A percentile compares a stretch with the other conserved stretches of the same genome.
phyloP scores from a whole-genome alignment of 2,329 filamentous ascomycete genomes.

The Cladosporium sp. region DNA sequence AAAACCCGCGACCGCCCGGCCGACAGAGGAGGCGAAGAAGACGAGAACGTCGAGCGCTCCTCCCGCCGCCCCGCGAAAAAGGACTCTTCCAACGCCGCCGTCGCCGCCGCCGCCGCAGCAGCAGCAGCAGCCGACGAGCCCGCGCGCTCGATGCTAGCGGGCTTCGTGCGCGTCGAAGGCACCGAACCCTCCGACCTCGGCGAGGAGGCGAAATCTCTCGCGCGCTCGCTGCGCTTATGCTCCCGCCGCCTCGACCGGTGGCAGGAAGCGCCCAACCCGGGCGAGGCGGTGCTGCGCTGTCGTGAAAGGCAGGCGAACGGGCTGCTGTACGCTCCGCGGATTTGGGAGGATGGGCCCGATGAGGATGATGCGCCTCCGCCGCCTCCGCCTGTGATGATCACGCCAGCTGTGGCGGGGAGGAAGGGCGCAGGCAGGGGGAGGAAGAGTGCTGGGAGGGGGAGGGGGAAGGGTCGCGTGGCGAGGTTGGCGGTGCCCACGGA shows the following conservation, averaged over 20 bases:
- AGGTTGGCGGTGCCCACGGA: slow-evolving; percentile 5
- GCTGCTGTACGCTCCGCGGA: background rate
- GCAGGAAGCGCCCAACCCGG: slow-evolving; percentile 44
- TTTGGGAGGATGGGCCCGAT: background rate
- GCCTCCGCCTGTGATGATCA: background rate
- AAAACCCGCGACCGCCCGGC: slow-evolving; percentile 21
- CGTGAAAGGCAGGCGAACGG: slow-evolving; percentile 17
- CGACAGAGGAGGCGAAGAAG: slow-evolving; percentile 37
- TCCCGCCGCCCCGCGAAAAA: no score
- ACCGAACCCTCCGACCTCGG: slow-evolving; percentile 68
- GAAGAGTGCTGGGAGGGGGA: background rate
- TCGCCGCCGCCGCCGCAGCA: no score
- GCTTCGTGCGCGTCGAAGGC: slow-evolving; percentile 57
- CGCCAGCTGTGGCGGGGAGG: background rate
- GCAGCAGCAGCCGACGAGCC: slow-evolving; percentile 19
- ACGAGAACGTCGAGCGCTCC: no score
- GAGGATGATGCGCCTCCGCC: slow-evolving; percentile 5
- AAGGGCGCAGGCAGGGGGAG: no score
- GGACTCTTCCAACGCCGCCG: no score
- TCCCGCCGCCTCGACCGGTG: slow-evolving; percentile 66
- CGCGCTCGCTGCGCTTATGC: slow-evolving; percentile 61
- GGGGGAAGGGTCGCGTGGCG: slow-evolving; percentile 15
- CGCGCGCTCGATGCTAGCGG: slow-evolving; percentile 35
- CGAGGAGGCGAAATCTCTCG: slow-evolving; percentile 66
- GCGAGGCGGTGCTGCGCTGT: slow-evolving; percentile 25